These are phyloP conservation scores for Alternaria triticimaculans DNA, from an alignment of 2,329 filamentous ascomycete species.

Conservation along the genomic window DNA sequence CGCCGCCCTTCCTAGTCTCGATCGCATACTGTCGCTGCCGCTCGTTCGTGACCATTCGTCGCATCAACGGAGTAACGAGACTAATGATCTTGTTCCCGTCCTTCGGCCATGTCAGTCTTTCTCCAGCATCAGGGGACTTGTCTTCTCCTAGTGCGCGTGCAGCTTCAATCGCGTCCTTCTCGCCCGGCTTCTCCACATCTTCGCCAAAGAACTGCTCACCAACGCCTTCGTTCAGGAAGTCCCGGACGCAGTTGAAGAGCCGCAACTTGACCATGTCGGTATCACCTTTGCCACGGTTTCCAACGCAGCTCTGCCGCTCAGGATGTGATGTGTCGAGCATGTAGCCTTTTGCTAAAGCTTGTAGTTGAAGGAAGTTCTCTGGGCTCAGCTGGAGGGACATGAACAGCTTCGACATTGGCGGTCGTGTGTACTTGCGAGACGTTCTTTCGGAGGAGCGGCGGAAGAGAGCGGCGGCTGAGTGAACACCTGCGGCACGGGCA, in stretches of 20 bases:
- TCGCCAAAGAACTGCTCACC: slow-evolving; percentile 60
- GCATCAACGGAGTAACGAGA: slow-evolving; percentile 63
- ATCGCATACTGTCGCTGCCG: slow-evolving; percentile 64
- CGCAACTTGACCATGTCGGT: slow-evolving; percentile 64
- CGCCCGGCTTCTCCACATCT: slow-evolving; percentile 39
- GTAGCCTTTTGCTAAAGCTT: slow-evolving; percentile 62
- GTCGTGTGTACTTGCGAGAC: slow-evolving; percentile 63
- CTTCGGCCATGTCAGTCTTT: slow-evolving; percentile 60
- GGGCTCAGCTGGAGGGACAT: slow-evolving; percentile 62
- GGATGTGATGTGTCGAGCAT: slow-evolving; percentile 64
- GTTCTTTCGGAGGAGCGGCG: slow-evolving; percentile 49
- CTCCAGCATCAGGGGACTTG: slow-evolving; percentile 35
- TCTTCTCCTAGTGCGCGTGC: slow-evolving; percentile 50
- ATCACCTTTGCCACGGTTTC: slow-evolving; percentile 62
- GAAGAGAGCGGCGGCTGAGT: slow-evolving; percentile 61
- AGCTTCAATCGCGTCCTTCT: slow-evolving; percentile 42
- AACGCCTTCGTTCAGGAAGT: slow-evolving; percentile 59
- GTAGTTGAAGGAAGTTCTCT: slow-evolving; percentile 63
- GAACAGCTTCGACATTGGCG: slow-evolving; percentile 65
- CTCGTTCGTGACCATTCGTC: slow-evolving; percentile 67
- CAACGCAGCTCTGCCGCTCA: slow-evolving; percentile 64
- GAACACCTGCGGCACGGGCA: slow-evolving; percentile 58
- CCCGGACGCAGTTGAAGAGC: slow-evolving; percentile 62
- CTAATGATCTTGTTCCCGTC: slow-evolving; percentile 63
- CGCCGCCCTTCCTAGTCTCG: slow-evolving; percentile 60